Base-by-base conservation (phyloP, 1,284 basidiomycete genomes). In the Microbotryum violaceum region DNA sequence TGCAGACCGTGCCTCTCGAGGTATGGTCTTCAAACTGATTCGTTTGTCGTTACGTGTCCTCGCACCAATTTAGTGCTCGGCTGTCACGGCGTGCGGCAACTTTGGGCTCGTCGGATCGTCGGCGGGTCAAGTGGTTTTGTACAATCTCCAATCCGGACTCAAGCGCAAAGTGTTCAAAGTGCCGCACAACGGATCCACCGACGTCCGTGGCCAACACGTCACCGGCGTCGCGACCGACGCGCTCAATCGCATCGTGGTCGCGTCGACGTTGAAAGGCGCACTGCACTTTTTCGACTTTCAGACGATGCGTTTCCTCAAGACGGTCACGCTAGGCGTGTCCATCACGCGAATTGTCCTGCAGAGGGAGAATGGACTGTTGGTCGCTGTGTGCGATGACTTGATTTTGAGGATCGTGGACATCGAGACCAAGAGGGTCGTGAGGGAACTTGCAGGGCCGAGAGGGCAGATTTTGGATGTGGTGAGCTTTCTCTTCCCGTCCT, bases 101-200 rank as follows among this genome's bases (percentile, higher is more conserved):
- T 99, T 97, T 75, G 91, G 88, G 47, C 77, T 98, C 7, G 87
- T 86, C 1, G 84, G 89, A 29, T 87, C 88, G 1, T 87, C 87
- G 1, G 85, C 82, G 0, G 90, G 90, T 9, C 64, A 70, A 25
- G 86, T 96, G 56, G 77, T 83, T 60, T 86, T 92, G 85, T 96
- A 90, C 86, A 97, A 96, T 73, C 85, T 97, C 85, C 94, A 99
- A 76, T 92, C 89, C 16, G 96, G 94, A 1, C 83, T 92, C 64
- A 83, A 85, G 70, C 81, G 96, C 49, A 88, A 89, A 76, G 79
- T 81, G 1, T 94, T 88, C 73, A 79, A 80, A 56, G 65, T 79
- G 9, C 71, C 72, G 54, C 61, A 57, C 49, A 31, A 47, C 2
- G 60, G 62, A 25, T 55, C 44, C 16, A 50, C 37, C 18, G 59